These are phyloP conservation scores for Penicillium paxilli DNA, from an alignment of 495 filamentous ascomycete species.

Conservation along the genomic window DNA sequence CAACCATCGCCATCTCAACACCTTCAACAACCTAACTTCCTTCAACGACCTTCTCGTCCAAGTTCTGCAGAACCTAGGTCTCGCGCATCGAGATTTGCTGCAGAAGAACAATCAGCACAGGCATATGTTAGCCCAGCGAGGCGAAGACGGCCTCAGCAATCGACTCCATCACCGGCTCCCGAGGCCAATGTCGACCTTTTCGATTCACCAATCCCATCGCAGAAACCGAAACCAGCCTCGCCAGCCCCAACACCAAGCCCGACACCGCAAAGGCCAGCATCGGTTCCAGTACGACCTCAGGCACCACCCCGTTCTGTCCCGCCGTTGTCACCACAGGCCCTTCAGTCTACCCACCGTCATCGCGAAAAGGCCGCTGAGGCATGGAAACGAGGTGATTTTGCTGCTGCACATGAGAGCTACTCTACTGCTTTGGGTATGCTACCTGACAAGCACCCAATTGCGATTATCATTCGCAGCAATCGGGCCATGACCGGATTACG, in stretches of 20 bases:
- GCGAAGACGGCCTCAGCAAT: slow-evolving; percentile 63
- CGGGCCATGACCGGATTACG: slow-evolving; percentile 87
- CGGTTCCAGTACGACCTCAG: slow-evolving; percentile 48
- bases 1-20: slow-evolving; percentile 44
- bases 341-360: slow-evolving; percentile 71
- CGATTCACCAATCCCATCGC: slow-evolving; percentile 42
- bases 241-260: slow-evolving; percentile 30
- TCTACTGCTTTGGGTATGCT: slow-evolving; percentile 70
- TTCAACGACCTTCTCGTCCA: slow-evolving; percentile 43
- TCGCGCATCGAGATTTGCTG: slow-evolving; percentile 65
- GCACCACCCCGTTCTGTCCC: slow-evolving; percentile 66
- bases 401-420: slow-evolving; percentile 79
- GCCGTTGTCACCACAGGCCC: slow-evolving; percentile 60
- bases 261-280: slow-evolving; percentile 22
- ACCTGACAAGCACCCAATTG: slow-evolving; percentile 78
- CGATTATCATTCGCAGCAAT: slow-evolving; percentile 86
- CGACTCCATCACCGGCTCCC: slow-evolving; percentile 37
- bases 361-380: slow-evolving; percentile 78
- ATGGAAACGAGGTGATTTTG: slow-evolving; percentile 94
- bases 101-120: slow-evolving; percentile 79
- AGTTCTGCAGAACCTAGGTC: slow-evolving; percentile 52
- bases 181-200: slow-evolving; percentile 60
- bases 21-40: slow-evolving; percentile 34
- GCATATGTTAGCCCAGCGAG: slow-evolving; percentile 90
- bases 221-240: slow-evolving; percentile 28